Evolutionary conservation across 2,329 filamentous ascomycete species (phyloP).

Genomic region (Pseudocercospora macadamiae): DNA sequence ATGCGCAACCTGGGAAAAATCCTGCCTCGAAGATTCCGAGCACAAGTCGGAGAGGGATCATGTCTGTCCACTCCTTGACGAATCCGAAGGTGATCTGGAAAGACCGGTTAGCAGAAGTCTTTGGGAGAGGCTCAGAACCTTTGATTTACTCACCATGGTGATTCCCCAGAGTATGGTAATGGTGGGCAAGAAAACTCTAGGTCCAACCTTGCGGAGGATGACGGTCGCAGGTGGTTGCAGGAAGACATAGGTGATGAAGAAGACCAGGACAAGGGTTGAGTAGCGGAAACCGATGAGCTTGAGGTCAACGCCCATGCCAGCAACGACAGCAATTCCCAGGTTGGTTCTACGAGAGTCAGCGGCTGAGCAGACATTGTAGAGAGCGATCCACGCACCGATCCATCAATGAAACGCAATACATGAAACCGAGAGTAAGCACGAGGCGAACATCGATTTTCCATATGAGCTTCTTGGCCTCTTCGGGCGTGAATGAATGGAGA

Average conservation of each 20-base stretch:
- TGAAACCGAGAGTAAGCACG: slow-evolving; percentile 50
- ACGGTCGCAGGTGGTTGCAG: slow-evolving; percentile 74
- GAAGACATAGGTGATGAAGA: slow-evolving; percentile 73
- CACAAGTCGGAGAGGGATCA: slow-evolving; percentile 61
- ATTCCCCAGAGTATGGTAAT: slow-evolving; percentile 60
- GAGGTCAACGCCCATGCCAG: slow-evolving; percentile 40
- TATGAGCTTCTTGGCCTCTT: slow-evolving; percentile 70
- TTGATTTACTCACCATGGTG: too few species aligned
- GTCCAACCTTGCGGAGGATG: slow-evolving; percentile 66
- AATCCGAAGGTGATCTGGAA: slow-evolving; percentile 70
- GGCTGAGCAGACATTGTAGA: not conserved
- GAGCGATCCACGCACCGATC: slow-evolving; percentile 33
- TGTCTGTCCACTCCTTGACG: slow-evolving; percentile 52
- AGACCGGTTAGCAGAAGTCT: too few species aligned
- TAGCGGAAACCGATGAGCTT: slow-evolving; percentile 37
- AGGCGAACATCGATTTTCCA: slow-evolving; percentile 65
- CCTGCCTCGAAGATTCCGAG: slow-evolving; percentile 64
- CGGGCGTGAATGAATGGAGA: slow-evolving; percentile 53
- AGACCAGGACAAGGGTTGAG: slow-evolving; percentile 63
- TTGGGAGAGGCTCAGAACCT: too few species aligned
- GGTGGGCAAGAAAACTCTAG: slow-evolving; percentile 38
- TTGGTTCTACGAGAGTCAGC: slow-evolving; percentile 28
- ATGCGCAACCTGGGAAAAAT: slow-evolving; percentile 59
- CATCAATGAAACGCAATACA: slow-evolving; percentile 42
- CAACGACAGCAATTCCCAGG: slow-evolving; percentile 40